Base-by-base conservation (phyloP, 768 basidiomycete species). In the Phlegmacium glaucopus region DNA sequence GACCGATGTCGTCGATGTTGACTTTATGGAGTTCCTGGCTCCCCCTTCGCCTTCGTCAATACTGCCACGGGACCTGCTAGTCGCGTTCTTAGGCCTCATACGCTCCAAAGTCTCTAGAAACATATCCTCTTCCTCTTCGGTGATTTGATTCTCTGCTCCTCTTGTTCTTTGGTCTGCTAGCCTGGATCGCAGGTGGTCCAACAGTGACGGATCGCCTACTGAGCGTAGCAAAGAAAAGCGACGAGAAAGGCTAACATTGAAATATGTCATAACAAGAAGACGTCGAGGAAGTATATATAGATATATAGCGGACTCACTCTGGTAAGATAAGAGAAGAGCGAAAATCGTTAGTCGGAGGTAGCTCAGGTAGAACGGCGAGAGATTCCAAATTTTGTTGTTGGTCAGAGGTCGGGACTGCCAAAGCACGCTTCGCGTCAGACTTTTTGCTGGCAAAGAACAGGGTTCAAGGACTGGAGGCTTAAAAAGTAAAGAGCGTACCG, bases 81-180 rank as follows among this genome's bases (percentile, higher is more conserved):
- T 45, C 40, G 64, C 52, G 32, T 61, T 58, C 46, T 65, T 66
- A 42, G 68, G 62, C 39, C 75, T 70, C 42, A 76, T 61, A 29
- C 67, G 65, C 44, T 79, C 80, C 47, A 93, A 71, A 11, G 82
- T 83, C 68, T 87, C 83, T 50, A 93, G 67, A 50, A 93, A 74
- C 82, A 92, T 89, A 47, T 85, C 85, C 68, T 90, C 87, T 62
- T 92, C 90, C 58, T 83, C 86, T 66, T 90, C 87, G 44, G 85
- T 77, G 42, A 93, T 79, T 46, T 82, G 82, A 56, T 84, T 77
- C 49, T 75, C 72, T 12, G 74, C 77, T 6, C 90, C 88, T 53
- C 79, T 74, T 39, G 81, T 81, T 51, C 90, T 72, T 64, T 91
- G 90, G 53, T 87, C 78, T 26, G 89, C 89, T 54, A 93, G 75